Base-by-base conservation (phyloP, 106 monocot genomes). In the Dendrobium catenatum region DNA sequence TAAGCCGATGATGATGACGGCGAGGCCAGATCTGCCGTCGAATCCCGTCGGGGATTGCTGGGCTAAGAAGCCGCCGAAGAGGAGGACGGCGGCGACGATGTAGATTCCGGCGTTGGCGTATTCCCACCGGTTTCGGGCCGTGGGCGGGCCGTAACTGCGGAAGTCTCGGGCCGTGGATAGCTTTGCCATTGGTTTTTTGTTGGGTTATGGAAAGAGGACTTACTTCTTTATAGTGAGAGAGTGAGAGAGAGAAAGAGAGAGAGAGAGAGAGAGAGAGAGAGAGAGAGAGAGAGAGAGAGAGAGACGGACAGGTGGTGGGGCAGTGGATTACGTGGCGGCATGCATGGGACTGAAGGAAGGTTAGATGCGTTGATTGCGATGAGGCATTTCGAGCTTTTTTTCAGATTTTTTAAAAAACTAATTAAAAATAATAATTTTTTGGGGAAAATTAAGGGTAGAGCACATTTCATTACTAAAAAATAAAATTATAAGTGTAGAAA, bases 21-120 rank as follows among this genome's bases (percentile, higher is more conserved):
- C 89, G 55, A 96, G 87, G 58, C 90, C 96, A 7, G 90, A 81
- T 66, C 79, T 83, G 58, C 29, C 73, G 19, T 51, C 31, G 8
- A 51, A 13, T 10, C 16, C 5, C 4, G 33, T 68, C 2, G 81
- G 7, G 24, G 87, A 81, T 33, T 89, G 80, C 82, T 88, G 96
- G 0, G 87, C 78, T 0, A 78, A 48, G 86, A 94, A 80, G 4
- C 85, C 85, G 41, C 68, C 85, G 11, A 82, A 24, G 75, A 89
- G 85, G 42, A 89, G 84, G 80, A 87, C 22, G 72, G 87, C 61
- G 31, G 84, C 82, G 49, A 90, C 81, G 40, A 85, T 31, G 82
- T 92, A 86, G 78, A 89, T 59, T 77, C 88, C 94, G 64, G 94
- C 88, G 89, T 94, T 94, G 56, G 91, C 80, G 92, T 94, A 94